Conservation (phyloP, 2,329 filamentous ascomycete species). For the Colletotrichum musicola region DNA sequence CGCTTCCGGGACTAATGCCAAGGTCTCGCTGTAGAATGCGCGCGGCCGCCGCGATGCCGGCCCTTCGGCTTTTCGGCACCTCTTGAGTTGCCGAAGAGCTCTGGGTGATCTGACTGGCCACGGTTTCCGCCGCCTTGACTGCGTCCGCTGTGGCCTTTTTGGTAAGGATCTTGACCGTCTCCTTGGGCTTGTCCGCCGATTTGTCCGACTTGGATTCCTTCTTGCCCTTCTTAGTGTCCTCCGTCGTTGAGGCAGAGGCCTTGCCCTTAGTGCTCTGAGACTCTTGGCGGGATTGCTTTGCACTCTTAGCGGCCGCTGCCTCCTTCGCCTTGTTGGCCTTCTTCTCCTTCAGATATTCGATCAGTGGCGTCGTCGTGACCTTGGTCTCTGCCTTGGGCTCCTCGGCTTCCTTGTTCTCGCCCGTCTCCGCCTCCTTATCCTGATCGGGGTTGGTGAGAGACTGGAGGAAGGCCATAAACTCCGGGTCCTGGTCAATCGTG, state of each 20-base stretch:
- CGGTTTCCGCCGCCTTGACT: conserved; percentile 59
- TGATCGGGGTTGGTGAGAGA: conserved; percentile 79
- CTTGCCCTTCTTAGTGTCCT: conserved; percentile 69
- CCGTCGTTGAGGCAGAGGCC: conserved; percentile 46
- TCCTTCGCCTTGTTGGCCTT: conserved; percentile 81
- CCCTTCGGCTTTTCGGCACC: conserved; percentile 67
- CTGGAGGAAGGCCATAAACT: conserved; percentile 94
- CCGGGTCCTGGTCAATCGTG: conserved; percentile 95
- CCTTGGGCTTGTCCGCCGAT: conserved; percentile 63
- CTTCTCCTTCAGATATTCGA: conserved; percentile 92
- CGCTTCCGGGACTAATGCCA: conserved; percentile 72
- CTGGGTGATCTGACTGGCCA: conserved; percentile 54
- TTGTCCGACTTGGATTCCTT: conserved; percentile 69
- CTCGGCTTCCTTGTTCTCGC: conserved; percentile 59
- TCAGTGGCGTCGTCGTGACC: conserved; percentile 85
- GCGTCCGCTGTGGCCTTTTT: conserved; percentile 68
- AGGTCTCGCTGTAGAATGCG: conserved; percentile 75
- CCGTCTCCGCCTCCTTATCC: conserved; percentile 60
- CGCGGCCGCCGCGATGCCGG: conserved; percentile 73
- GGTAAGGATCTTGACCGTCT: conserved; percentile 73
- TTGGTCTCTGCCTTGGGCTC: conserved; percentile 68
- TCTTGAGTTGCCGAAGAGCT: conserved; percentile 49
- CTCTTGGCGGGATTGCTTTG: conserved; percentile 70
- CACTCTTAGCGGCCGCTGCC: conserved; percentile 63
- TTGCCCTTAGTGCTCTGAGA: conserved; percentile 64